Evolutionary conservation across 2,329 filamentous ascomycete species (phyloP), one percentile per base, ranked within the genome.

Genomic region (Claviceps sp.): DNA sequence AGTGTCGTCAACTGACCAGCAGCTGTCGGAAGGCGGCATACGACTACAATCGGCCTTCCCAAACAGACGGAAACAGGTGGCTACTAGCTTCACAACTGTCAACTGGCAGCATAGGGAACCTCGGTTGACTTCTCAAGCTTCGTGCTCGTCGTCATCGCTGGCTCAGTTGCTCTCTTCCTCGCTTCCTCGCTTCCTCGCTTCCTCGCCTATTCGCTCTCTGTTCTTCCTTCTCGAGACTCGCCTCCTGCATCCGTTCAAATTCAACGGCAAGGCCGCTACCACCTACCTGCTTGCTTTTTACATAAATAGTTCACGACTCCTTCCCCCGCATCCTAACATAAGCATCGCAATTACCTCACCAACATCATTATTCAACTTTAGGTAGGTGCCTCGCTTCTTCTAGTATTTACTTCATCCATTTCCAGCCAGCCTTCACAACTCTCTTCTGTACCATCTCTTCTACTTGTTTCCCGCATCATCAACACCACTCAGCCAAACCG

Each of bases 401-500:
- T 44, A 14, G 18, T 47, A 24, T 45, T 47, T 24, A 34, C 47
- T 53, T 52, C 26, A 37, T 44, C 48, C 53, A 49, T 50, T 47
- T 52, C 54, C 52, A 51, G 51, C 44, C 42, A 34, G 30, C 30
- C 51, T 47, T 50, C 52, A 30, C 38, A 48, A 53, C 53, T 46
- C 52, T 54, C 57, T 53, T 57, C 47, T 48, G 58, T 54, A 53
- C 44, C 34, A 38, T 53, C 50, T 54, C 52, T 53, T 56, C 59
- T 40, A 43, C 38, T 52, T 55, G 50, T 57, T 52, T 63, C 55
- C 65, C 65, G 68, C 67, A 76, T 67, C 73, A 77, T 73, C 73
- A 66, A 67, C 70, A 65, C 62, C 65, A 36, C 49, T 48, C 50
- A 44, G 52, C 63, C 63, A 66, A 67, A 62, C 70, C 70, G 71